A percentile compares a stretch with the other conserved stretches of the same genome.
Evolutionary conservation across 495 filamentous ascomycete genomes (phyloP).

Genomic region (Viridothelium virens): DNA sequence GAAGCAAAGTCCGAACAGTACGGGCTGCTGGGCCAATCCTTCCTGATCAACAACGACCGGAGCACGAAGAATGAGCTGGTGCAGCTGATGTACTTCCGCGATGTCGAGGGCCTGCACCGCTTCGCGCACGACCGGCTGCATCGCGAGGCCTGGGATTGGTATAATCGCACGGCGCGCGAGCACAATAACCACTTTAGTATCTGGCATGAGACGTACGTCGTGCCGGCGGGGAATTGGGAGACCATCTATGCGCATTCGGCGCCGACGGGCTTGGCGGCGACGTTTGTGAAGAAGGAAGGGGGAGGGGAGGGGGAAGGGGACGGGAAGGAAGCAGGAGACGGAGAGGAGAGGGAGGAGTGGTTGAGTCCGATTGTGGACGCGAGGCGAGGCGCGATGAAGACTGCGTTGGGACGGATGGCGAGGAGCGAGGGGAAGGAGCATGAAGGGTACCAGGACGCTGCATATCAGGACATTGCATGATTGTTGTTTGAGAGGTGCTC

Average conservation of each 20-base stretch:
- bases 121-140: slow-evolving; percentile 46
- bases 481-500: not conserved
- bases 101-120: slow-evolving; percentile 40
- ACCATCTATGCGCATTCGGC: slow-evolving; percentile 35
- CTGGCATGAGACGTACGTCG: slow-evolving; percentile 44
- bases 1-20: slow-evolving; percentile 20
- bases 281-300: slow-evolving; percentile 6
- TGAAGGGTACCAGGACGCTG: slow-evolving; percentile 17
- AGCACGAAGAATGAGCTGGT: slow-evolving; percentile 36
- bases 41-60: slow-evolving; percentile 19
- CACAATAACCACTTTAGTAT: slow-evolving; percentile 40
- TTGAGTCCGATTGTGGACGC: slow-evolving; percentile 28
- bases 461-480: not conserved
- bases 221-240: slow-evolving; percentile 39
- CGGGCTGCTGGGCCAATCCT: slow-evolving; percentile 24
- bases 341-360: slow-evolving; percentile 19
- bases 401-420: slow-evolving; percentile 23
- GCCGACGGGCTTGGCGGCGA: slow-evolving; percentile 11
- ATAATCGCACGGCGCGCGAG: slow-evolving; percentile 36
- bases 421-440: slow-evolving; percentile 21
- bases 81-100: slow-evolving; percentile 42
- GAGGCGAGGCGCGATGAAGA: slow-evolving; percentile 24
- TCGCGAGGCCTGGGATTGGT: slow-evolving; percentile 44
- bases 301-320: not conserved
- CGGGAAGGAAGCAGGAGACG: slow-evolving; percentile 15